Evolutionary conservation across 2,329 filamentous ascomycete genomes (phyloP), one percentile per base, ranked within the genome.

Genomic region (Atkinsonella texensis): DNA sequence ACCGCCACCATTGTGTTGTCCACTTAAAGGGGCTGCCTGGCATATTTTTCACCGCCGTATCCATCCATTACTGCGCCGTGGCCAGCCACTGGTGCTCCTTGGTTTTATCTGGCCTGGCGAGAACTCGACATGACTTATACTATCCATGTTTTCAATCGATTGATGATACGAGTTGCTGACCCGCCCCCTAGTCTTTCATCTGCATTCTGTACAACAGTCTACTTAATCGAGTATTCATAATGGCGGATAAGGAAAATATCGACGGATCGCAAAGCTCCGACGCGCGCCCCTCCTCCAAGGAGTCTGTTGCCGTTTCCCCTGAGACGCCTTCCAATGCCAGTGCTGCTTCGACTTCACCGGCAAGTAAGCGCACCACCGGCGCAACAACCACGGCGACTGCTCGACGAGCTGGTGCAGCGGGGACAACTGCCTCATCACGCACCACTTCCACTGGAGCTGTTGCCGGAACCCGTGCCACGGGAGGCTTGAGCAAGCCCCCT

Each of bases 221-320:
- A 33, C 49, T 28, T 41, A 45, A 40, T 50, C 43, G 23, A 50
- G 31, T 13, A 39, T 49, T 15, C 58, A 66, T 39, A 56, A 75
- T 75, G 73, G 73, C 73, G 59, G 73, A 76, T 58, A 63, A 66
- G 56, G 73, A 74, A 58, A 69, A 67, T 57, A 67, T 70, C 62
- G 72, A 74, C 55, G 67, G 69, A 53, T 65, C 68, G 51, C 69
- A 72, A 59, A 67, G 64, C 54, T 71, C 74, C 39, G 71, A 72
- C 56, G 69, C 65, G 46, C 54, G 55, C 17, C 51, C 58, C 33
- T 61, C 60, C 48, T 60, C 63, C 49, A 55, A 60, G 53, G 55
- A 53, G 28, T 49, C 66, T 15, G 61, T 61, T 50, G 57, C 65
- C 50, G 59, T 61, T 28, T 65, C 66, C 28, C 62, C 65, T 38